These are phyloP conservation scores for Nephelium lappaceum DNA, from an alignment of 345 rosid species.

Conservation along the genomic window DNA sequence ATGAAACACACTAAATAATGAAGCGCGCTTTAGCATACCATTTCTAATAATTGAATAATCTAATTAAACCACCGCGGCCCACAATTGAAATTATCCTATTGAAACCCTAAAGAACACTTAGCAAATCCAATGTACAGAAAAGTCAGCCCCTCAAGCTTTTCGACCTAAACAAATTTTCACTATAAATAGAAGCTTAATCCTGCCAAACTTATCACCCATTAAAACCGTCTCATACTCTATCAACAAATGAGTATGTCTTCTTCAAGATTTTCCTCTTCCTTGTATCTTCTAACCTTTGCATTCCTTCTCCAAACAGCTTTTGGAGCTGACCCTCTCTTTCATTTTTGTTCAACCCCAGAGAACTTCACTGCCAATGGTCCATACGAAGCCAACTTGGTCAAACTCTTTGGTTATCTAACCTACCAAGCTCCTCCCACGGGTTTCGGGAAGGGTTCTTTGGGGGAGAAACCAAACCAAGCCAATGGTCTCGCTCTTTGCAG, in stretches of 20 bases:
- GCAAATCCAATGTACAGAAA: neutral
- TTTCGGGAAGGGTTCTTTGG: slow-evolving; percentile 37
- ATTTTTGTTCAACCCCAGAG: slow-evolving; percentile 40
- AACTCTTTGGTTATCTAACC: slow-evolving; percentile 27
- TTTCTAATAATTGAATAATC: neutral
- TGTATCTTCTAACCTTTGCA: slow-evolving; percentile 18
- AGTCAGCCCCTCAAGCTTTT: neutral
- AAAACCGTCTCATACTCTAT: neutral
- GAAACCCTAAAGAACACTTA: neutral
- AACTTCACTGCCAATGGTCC: slow-evolving; percentile 38
- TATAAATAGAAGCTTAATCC: neutral
- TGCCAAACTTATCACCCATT: neutral
- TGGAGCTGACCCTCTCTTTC: slow-evolving; percentile 37
- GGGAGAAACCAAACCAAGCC: slow-evolving; percentile 38
- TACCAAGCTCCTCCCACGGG: slow-evolving; percentile 32
- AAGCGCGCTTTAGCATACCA: neutral
- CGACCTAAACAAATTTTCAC: neutral
- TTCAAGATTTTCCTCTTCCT: slow-evolving; percentile 4
- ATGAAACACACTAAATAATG: neutral
- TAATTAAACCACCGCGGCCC: neutral
- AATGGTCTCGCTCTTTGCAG: slow-evolving; percentile 64
- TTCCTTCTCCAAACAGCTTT: slow-evolving; percentile 33
- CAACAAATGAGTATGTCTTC: slow-evolving; percentile 25
- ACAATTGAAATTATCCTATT: slow-evolving; percentile 8
- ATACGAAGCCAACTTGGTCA: slow-evolving; percentile 37